Percentiles rank a stretch among this genome's conserved stretches.
Conservation (phyloP, 805 yeast genomes). For the Nakazawaea holstii region DNA sequence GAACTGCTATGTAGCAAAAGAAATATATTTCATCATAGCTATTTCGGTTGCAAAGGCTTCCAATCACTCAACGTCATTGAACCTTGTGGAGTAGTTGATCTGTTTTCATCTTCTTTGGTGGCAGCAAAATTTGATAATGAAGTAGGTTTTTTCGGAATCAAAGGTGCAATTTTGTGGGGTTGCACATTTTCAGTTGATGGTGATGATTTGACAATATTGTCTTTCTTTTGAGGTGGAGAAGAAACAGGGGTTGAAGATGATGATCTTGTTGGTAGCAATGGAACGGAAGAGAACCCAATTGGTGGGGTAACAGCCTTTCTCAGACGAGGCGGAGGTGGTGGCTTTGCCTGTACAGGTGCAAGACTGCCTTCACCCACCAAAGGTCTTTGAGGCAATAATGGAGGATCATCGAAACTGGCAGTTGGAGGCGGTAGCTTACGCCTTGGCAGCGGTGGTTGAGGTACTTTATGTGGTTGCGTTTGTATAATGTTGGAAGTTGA, state of each 20-base stretch:
- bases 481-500: neutral
- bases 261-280: constrained; percentile 9
- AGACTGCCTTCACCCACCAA: neutral
- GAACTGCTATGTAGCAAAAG: neutral
- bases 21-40: neutral
- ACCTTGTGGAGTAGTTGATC: neutral
- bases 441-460: constrained; percentile 13
- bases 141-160: constrained; percentile 11
- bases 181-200: neutral
- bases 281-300: constrained; percentile 9
- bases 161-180: constrained; percentile 4
- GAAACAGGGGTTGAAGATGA: constrained; percentile 6
- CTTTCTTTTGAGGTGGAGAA: neutral
- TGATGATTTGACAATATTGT: neutral
- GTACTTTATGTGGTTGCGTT: constrained; percentile 6
- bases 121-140: neutral
- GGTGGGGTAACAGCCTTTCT: constrained; percentile 4
- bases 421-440: constrained; percentile 11
- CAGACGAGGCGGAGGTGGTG: constrained; percentile 6
- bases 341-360: neutral
- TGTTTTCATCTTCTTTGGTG: neutral
- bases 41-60: constrained; percentile 11
- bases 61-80: constrained; percentile 7
- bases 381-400: neutral
- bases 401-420: neutral